A percentile compares a stretch with the other conserved stretches of the same genome.
Evolutionary conservation across 1,284 basidiomycete species (phyloP).

Genomic region (Ceratobasidium papillatum): DNA sequence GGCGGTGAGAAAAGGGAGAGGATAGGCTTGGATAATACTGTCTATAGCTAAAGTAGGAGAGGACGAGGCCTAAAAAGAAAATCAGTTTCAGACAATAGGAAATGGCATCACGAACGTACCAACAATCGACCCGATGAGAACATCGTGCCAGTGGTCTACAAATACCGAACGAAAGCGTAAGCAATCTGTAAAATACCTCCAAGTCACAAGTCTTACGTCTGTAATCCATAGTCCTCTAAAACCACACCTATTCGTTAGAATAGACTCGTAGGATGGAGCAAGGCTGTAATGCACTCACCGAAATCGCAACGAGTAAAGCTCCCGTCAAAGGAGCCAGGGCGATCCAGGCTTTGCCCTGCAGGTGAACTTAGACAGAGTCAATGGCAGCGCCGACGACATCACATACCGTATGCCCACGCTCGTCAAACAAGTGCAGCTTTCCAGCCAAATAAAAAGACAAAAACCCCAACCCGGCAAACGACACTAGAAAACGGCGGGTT

Average conservation of each 20-base stretch:
- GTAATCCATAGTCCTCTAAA: constrained; percentile 82
- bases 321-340: constrained; percentile 78
- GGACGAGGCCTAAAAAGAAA: constrained; percentile 56
- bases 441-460: constrained; percentile 88
- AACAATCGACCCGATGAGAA: constrained; percentile 79
- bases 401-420: constrained; percentile 68
- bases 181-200: background rate
- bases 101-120: constrained; percentile 49
- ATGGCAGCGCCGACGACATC: background rate
- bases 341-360: constrained; percentile 81
- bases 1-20: constrained; percentile 64
- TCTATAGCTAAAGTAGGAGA: constrained; percentile 83
- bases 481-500: constrained; percentile 61
- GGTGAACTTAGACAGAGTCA: background rate
- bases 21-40: constrained; percentile 77
- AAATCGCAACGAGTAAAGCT: constrained; percentile 88
- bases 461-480: constrained; percentile 93
- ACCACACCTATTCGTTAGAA: background rate
- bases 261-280: background rate
- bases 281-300: constrained; percentile 47
- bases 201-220: constrained; percentile 64
- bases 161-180: background rate
- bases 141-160: constrained; percentile 88
- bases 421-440: constrained; percentile 91
- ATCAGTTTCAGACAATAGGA: background rate